Evolutionary conservation across 164 flowering plant species (phyloP).

Genomic region (Nymphaea thermarum): DNA sequence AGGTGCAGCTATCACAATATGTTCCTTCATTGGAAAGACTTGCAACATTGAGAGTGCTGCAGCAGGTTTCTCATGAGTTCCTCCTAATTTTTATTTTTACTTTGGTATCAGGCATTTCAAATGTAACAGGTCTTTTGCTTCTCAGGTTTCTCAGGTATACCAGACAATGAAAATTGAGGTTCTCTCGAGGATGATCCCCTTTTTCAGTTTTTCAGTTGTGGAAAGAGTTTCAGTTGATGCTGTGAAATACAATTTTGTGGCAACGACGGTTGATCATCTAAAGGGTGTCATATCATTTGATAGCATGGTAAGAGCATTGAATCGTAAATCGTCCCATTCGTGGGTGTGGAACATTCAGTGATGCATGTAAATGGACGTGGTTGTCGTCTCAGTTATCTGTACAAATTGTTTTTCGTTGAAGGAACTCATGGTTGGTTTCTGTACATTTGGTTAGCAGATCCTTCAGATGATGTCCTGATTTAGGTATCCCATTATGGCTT

Average conservation of each 20-base stretch:
- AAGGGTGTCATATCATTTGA: constrained; percentile 61
- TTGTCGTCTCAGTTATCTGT: too few relatives aligned
- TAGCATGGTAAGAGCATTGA: constrained; percentile 36
- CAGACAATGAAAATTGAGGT: constrained; percentile 70
- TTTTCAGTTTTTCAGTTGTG: constrained; percentile 55
- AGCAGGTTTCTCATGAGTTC: constrained; percentile 46
- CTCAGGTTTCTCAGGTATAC: constrained; percentile 85
- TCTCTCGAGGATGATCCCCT: constrained; percentile 65
- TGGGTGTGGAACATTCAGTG: too few relatives aligned
- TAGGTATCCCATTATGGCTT: too few relatives aligned
- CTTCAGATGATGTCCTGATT: too few relatives aligned
- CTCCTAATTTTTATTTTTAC: neutral
- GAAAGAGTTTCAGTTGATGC: constrained; percentile 89
- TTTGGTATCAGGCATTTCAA: neutral
- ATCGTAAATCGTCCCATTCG: too few relatives aligned
- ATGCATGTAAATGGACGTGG: too few relatives aligned
- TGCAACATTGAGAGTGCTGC: constrained; percentile 70
- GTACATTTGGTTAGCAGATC: too few relatives aligned
- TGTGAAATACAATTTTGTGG: constrained; percentile 53
- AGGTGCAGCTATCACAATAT: constrained; percentile 71
- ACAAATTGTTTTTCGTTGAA: too few relatives aligned
- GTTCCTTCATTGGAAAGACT: constrained; percentile 78
- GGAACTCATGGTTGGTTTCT: too few relatives aligned
- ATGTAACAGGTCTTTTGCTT: constrained; percentile 1
- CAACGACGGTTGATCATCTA: constrained; percentile 76